These are phyloP conservation scores for Phaffia rhodozyma DNA, from an alignment of 1,284 basidiomycete species.

Conservation along the genomic window DNA sequence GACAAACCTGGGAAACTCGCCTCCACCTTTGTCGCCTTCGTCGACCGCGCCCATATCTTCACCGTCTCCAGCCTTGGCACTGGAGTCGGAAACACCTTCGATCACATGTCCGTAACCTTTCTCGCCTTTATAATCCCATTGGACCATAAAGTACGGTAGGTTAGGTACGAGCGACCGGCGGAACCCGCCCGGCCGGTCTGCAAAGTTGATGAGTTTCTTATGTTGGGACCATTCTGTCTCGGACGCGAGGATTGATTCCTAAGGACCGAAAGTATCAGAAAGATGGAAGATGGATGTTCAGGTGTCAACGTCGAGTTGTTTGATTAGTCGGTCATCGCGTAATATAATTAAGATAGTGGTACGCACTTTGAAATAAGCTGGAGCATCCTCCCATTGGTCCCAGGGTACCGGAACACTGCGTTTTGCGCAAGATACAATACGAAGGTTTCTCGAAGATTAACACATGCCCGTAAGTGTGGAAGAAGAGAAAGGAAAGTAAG, in stretches of 20 bases:
- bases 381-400: slow-evolving; percentile 68
- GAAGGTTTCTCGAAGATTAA: neutral
- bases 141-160: slow-evolving; percentile 95
- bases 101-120: slow-evolving; percentile 96
- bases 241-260: slow-evolving; percentile 83
- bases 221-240: slow-evolving; percentile 97
- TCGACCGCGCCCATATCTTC: slow-evolving; percentile 48
- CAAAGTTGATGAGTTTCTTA: slow-evolving; percentile 90
- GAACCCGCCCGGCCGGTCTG: slow-evolving; percentile 74
- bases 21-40: slow-evolving; percentile 75
- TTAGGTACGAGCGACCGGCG: slow-evolving; percentile 86
- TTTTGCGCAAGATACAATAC: neutral
- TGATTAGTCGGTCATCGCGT: neutral
- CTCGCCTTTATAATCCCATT: slow-evolving; percentile 94
- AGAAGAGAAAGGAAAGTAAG: too few relatives aligned
- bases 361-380: slow-evolving; percentile 79
- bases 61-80: slow-evolving; percentile 41
- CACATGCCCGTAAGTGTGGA: neutral
- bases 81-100: slow-evolving; percentile 63
- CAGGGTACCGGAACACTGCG: slow-evolving; percentile 66
- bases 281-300: slow-evolving; percentile 3
- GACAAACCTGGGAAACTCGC: slow-evolving; percentile 70
- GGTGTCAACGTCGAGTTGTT: neutral
- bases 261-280: slow-evolving; percentile 5
- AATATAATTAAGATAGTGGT: neutral